Evolutionary conservation across 116 monocot species (phyloP).

Genomic region (Iris pallida): DNA sequence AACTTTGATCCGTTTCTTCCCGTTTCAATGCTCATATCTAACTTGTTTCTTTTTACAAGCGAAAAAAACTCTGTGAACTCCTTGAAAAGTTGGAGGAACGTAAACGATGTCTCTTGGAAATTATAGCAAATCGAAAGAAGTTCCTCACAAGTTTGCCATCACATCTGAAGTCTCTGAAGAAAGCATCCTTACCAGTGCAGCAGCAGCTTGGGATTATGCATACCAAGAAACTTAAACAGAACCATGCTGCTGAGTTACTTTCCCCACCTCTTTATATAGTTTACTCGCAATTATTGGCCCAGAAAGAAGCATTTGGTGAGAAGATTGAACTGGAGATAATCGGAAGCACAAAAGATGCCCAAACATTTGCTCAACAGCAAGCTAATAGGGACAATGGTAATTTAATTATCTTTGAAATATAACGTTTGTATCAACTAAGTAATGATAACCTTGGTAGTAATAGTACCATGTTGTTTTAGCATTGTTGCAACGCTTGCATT

Average conservation of each 20-base stretch:
- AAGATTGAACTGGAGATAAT: slow-evolving; percentile 85
- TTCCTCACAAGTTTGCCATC: slow-evolving; percentile 91
- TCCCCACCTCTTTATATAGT: slow-evolving; percentile 84
- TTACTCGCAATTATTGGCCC: slow-evolving; percentile 83
- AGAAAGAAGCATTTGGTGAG: slow-evolving; percentile 97
- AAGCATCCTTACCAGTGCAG: slow-evolving; percentile 92
- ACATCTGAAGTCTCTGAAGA: slow-evolving; percentile 94
- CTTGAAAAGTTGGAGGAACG: slow-evolving; percentile 76
- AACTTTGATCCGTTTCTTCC: too few relatives aligned
- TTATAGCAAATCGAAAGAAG: slow-evolving; percentile 68
- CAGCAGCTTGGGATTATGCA: slow-evolving; percentile 86
- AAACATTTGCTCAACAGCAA: slow-evolving; percentile 66
- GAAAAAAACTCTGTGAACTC: slow-evolving; percentile 87
- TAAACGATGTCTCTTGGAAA: slow-evolving; percentile 58
- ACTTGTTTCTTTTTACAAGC: slow-evolving; percentile 30
- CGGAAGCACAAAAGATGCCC: slow-evolving; percentile 94
- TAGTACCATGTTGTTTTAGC: too few relatives aligned
- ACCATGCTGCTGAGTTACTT: slow-evolving; percentile 76
- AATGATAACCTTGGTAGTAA: too few relatives aligned
- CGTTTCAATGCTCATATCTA: too few relatives aligned
- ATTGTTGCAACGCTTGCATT: too few relatives aligned
- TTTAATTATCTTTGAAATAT: slow-evolving; percentile 6
- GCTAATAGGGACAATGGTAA: slow-evolving; percentile 73
- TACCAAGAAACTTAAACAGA: slow-evolving; percentile 92
- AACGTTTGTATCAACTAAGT: too few relatives aligned